Evolutionary conservation across 805 yeast genomes (phyloP), one percentile per base, ranked within the genome.

Genomic region (Candida sonorensis): DNA sequence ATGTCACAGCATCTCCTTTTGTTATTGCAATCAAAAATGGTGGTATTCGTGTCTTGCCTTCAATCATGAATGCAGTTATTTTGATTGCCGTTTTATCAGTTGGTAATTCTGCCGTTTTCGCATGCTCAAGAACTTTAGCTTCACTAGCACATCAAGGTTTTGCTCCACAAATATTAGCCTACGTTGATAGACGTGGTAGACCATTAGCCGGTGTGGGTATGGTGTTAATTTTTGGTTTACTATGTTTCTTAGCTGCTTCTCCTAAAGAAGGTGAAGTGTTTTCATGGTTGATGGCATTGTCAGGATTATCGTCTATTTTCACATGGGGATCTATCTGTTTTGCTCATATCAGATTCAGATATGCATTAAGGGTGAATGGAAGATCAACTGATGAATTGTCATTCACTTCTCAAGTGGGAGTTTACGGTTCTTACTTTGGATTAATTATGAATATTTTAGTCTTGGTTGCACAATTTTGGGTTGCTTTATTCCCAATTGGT

Each of bases 401-500:
- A 1, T 84, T 73, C 56, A 66, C 64, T 26, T 69, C 94, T 3
- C 80, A 73, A 36, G 59, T 66, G 20, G 95, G 94, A 42, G 54
- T 77, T 16, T 58, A 50, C 44, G 92, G 92, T 29, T 77, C 94
- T 1, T 51, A 50, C 37, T 68, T 67, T 48, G 92, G 90, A 30
- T 50, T 71, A 11, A 41, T 60, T 23, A 57, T 85, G 51, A 75
- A 76, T 50, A 25, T 69, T 25, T 55, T 78, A 34, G 77, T 82
- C 36, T 64, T 85, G 33, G 61, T 71, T 36, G 81, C 86, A 17
- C 88, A 81, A 58, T 81, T 84, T 61, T 84, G 88, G 84, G 67
- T 80, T 31, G 88, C 90, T 5, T 59, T 80, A 23, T 83, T 65
- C 66, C 94, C 94, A 31, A 51, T 75, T 31, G 77, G 75, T 13